These are phyloP conservation scores for Fusarium pseudoanthophilum DNA, from an alignment of 2,329 filamentous ascomycete genomes.

Conservation along the genomic window DNA sequence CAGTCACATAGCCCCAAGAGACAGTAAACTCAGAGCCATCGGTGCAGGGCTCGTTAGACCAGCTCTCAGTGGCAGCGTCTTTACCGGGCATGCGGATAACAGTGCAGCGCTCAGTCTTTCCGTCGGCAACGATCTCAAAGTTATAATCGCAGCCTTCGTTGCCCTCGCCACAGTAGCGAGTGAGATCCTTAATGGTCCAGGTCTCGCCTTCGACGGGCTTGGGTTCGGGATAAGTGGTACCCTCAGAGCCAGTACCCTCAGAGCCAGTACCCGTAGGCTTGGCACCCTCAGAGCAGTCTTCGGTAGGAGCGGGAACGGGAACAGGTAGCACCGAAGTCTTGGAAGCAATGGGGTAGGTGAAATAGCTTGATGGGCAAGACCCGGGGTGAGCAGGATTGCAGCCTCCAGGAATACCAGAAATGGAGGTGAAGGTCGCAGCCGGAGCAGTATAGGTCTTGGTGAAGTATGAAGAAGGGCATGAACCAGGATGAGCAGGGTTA, in stretches of 20 bases:
- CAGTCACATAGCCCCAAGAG: conserved; percentile 34
- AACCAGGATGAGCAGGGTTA: conserved; percentile 29
- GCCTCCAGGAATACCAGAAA: conserved; percentile 10
- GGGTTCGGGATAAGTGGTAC: conserved; percentile 6
- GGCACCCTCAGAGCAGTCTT: not conserved
- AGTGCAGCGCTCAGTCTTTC: conserved; percentile 32
- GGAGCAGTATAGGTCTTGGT: not conserved
- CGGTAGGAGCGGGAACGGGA: not conserved
- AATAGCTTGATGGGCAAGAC: conserved; percentile 16
- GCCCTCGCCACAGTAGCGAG: conserved; percentile 28
- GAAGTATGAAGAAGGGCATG: conserved; percentile 9
- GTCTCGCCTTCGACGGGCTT: conserved; percentile 14
- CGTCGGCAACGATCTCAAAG: conserved; percentile 24
- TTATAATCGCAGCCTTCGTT: conserved; percentile 33
- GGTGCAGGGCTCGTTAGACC: conserved; percentile 28
- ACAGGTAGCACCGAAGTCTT: not conserved
- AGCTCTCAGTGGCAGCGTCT: conserved; percentile 28
- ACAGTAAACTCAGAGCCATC: conserved; percentile 18
- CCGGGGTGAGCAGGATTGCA: conserved; percentile 26
- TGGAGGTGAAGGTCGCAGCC: not conserved
- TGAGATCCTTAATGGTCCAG: conserved; percentile 29
- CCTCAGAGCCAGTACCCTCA: not conserved
- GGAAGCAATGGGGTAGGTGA: not conserved
- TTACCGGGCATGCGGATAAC: conserved; percentile 26
- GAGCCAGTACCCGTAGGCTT: not conserved